These are phyloP conservation scores for Pestalotiopsis fici DNA, from an alignment of 2,329 filamentous ascomycete genomes.

Conservation along the genomic window DNA sequence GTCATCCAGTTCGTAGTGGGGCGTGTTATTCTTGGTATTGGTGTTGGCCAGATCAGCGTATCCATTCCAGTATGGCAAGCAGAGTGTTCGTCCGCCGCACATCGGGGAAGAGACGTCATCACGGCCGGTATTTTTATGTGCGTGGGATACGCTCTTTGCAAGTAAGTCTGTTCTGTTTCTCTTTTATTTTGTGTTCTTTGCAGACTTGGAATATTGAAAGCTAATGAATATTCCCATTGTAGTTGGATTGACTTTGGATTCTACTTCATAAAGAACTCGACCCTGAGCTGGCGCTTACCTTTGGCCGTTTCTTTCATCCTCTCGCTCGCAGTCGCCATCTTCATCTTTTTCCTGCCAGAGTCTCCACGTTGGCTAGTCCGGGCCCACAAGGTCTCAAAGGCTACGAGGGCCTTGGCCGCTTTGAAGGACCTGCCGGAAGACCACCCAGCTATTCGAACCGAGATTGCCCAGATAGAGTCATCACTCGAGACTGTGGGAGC, in stretches of 20 bases:
- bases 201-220: too few species aligned
- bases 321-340: constrained; percentile 25
- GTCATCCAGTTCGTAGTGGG: constrained; percentile 42
- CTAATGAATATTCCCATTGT: too few species aligned
- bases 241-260: constrained; percentile 47
- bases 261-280: constrained; percentile 26
- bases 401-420: constrained; percentile 28
- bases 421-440: constrained; percentile 20
- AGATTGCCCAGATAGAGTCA: constrained; percentile 48
- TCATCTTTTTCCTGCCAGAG: constrained; percentile 34
- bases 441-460: constrained; percentile 28
- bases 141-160: constrained; percentile 37
- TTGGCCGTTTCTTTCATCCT: constrained; percentile 31
- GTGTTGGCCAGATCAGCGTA: constrained; percentile 37
- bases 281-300: constrained; percentile 33
- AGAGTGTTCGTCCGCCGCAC: constrained; percentile 37
- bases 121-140: constrained; percentile 37
- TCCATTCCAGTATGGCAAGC: constrained; percentile 42
- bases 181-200: too few species aligned
- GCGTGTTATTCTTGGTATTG: constrained; percentile 38
- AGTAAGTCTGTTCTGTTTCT: constrained; percentile 8
- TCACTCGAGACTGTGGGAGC: constrained; percentile 43
- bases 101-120: constrained; percentile 42
- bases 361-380: constrained; percentile 36
- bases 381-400: constrained; percentile 27